phyloP scores from a whole-genome alignment of 2,329 filamentous ascomycete genomes.

The Neonectria faginata region DNA sequence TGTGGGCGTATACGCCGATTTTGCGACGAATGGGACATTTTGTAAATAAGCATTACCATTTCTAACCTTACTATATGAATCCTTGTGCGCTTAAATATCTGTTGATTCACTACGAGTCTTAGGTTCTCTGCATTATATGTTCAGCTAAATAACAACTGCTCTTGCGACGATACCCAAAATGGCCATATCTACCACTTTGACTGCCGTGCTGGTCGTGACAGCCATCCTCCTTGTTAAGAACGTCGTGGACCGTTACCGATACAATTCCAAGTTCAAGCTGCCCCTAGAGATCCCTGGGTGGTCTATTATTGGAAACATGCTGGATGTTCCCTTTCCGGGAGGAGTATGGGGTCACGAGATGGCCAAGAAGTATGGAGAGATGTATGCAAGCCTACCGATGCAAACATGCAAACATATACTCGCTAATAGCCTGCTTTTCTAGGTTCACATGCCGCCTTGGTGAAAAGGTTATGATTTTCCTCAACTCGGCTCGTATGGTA shows the following conservation, averaged over 20 bases:
- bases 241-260: background rate
- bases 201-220: background rate
- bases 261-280: background rate
- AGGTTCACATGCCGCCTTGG: slow-evolving; percentile 5
- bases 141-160: background rate
- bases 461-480: background rate
- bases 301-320: background rate
- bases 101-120: background rate
- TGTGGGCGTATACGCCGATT: background rate
- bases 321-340: background rate
- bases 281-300: background rate
- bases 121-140: background rate
- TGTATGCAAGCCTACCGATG: background rate
- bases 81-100: background rate
- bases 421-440: background rate
- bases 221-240: background rate
- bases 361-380: slow-evolving; percentile 3
- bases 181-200: background rate
- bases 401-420: background rate
- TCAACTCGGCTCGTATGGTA: background rate
- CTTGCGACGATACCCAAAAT: background rate
- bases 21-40: background rate
- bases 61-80: background rate
- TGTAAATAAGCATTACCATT: background rate
- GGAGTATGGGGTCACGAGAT: slow-evolving; percentile 3